Conservation (phyloP, 108 stramenopile species). For the Skeletonema menzelii region DNA sequence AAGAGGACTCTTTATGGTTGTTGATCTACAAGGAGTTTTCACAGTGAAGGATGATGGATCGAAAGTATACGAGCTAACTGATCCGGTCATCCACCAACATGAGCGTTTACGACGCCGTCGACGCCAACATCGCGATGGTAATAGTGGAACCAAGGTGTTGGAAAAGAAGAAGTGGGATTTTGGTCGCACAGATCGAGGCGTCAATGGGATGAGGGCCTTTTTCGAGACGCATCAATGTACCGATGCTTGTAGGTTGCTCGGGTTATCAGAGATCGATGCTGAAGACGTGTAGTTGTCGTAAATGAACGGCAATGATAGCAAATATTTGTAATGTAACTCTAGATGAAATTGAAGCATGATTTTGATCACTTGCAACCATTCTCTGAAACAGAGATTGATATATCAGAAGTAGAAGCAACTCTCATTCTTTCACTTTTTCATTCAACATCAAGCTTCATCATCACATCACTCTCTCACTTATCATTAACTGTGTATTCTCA, state of each 20-base stretch:
- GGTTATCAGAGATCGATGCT: slow-evolving; percentile 14
- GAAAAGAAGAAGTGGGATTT: slow-evolving; percentile 27
- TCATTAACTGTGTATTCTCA: no score
- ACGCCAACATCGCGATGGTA: background rate
- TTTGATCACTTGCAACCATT: no score
- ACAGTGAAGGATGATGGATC: slow-evolving; percentile 25
- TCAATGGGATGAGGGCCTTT: slow-evolving; percentile 51
- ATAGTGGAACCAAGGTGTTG: background rate
- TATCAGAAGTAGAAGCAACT: no score
- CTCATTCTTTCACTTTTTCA: no score
- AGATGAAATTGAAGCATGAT: no score
- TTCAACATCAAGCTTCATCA: no score
- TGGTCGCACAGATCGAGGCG: slow-evolving; percentile 50
- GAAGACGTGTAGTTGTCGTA: background rate
- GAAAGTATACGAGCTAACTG: slow-evolving; percentile 36
- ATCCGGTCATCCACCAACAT: slow-evolving; percentile 48
- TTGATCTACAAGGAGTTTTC: slow-evolving; percentile 55
- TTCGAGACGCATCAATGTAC: slow-evolving; percentile 44
- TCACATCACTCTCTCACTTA: no score
- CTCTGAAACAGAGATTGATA: no score
- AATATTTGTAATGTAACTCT: no score
- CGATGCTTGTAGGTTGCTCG: slow-evolving; percentile 44
- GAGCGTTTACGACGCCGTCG: background rate
- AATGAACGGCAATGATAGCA: no score
- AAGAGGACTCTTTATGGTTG: slow-evolving; percentile 40